phyloP scores from a whole-genome alignment of 257 asterid genomes.

The Penstemon davidsonii region DNA sequence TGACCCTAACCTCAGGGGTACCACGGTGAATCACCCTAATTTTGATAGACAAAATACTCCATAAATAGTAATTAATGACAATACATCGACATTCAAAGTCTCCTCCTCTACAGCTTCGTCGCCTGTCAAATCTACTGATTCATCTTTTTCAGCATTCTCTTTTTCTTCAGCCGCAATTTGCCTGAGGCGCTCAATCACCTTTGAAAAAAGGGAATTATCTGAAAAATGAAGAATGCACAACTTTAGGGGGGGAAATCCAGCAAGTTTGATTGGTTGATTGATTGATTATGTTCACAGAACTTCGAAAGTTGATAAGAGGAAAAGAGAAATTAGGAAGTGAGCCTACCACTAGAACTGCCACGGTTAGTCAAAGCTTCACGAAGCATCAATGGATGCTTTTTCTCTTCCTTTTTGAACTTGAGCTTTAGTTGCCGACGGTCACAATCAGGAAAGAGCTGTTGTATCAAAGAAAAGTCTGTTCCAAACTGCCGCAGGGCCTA shows the following conservation, averaged over 20 bases:
- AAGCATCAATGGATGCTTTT: constrained; percentile 67
- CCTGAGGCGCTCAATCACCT: constrained; percentile 51
- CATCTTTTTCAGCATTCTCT: constrained; percentile 38
- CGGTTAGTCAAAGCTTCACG: constrained; percentile 77
- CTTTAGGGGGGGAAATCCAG: not conserved
- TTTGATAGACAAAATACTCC: too few species aligned
- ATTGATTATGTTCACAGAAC: not conserved
- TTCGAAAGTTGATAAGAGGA: not conserved
- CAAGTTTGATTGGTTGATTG: not conserved
- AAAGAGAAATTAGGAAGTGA: not conserved
- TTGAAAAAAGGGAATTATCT: constrained; percentile 64
- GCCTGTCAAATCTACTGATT: constrained; percentile 40
- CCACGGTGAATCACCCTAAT: too few species aligned
- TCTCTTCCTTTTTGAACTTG: constrained; percentile 87
- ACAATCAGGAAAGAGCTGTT: constrained; percentile 79
- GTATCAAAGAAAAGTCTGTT: constrained; percentile 82
- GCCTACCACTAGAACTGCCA: constrained; percentile 42
- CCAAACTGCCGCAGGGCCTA: constrained; percentile 87
- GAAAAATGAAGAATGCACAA: constrained; percentile 31
- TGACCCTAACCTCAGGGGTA: too few species aligned
- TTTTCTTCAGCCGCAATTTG: constrained; percentile 56
- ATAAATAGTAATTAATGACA: not conserved
- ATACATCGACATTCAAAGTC: constrained; percentile 40
- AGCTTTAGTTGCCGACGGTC: constrained; percentile 63
- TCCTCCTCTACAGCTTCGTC: constrained; percentile 44